Evolutionary conservation across 257 asterid species (phyloP), one percentile per base, ranked within the genome.

Genomic region (Petunia secreta): DNA sequence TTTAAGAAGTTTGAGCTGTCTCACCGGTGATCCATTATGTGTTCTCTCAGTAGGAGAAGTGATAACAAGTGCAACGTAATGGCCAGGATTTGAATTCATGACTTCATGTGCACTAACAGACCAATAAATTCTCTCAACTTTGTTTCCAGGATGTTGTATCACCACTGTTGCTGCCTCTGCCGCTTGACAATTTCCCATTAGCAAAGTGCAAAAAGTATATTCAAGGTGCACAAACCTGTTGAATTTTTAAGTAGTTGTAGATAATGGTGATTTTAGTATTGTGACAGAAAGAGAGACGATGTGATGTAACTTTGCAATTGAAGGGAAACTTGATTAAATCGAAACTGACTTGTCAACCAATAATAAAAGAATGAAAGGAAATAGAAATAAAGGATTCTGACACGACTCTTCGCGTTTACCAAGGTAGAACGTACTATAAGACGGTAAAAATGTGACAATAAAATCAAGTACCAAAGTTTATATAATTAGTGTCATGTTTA

Each of bases 161-260:
- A 92, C 85, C 87, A 92, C 96, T 75, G 95, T 86, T 63, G 96
- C 98, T 79, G 91, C 94, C 87, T 92, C 98, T 80, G 97, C 92
- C 78, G 98, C 97, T 84, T 94, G 97, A 84, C 98, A 94, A 78
- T 94, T 94, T 81, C 98, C 98, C 98, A 92, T 88, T 3, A 9
- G 4, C 75, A 13, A 16, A 15, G 6, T 2, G 48, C 68, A 34
- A 68, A 13, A 38, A 50, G 55, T 52, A 52, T 0, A 10, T 25
- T 50, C 44, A 71, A 71, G 10, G 48, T 9, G 76, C 76, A 46
- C 76, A 25, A 34, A 25, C 25, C 25, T 25, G 25, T 25, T 25
- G 25, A 69, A 16, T 14, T 15, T 66, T 1, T 52, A 9, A 3
- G 55, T 9, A 50, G 57, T 50, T 8, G 1, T 8, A 8, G 4